Evolutionary conservation across 2,329 filamentous ascomycete species (phyloP).

Genomic region (Fusarium buxicola): DNA sequence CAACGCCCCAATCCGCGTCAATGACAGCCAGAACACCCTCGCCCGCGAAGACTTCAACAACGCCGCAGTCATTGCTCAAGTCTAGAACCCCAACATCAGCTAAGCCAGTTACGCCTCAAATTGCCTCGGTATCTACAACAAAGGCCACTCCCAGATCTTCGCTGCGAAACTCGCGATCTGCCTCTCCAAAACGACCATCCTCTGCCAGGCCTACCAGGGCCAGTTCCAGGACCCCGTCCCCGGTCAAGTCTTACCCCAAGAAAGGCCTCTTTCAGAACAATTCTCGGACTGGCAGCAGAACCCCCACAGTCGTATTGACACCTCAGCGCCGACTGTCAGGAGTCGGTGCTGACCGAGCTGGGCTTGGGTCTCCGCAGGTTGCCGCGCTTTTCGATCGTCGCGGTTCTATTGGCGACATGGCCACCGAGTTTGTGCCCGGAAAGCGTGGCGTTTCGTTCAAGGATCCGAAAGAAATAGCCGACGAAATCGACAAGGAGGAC

Average conservation of each 20-base stretch:
- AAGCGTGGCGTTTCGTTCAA: constrained; percentile 68
- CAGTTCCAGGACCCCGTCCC: constrained; percentile 41
- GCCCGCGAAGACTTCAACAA: constrained; percentile 38
- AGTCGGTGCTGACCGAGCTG: constrained; percentile 75
- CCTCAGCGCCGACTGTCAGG: constrained; percentile 70
- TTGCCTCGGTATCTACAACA: constrained; percentile 25
- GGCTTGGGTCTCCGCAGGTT: constrained; percentile 80
- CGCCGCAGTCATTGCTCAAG: constrained; percentile 34
- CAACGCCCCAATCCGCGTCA: constrained; percentile 51
- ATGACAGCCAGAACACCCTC: constrained; percentile 43
- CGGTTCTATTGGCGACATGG: constrained; percentile 76
- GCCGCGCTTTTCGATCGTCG: constrained; percentile 77
- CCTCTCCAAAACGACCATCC: constrained; percentile 36
- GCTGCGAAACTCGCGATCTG: constrained; percentile 26
- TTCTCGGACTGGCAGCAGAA: constrained; percentile 64
- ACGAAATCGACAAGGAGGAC: constrained; percentile 72
- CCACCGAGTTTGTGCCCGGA: constrained; percentile 71
- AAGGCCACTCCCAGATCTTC: constrained; percentile 25
- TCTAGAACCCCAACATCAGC: constrained; percentile 42
- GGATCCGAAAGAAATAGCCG: constrained; percentile 71
- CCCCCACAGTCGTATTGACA: constrained; percentile 72
- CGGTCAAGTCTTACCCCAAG: constrained; percentile 43
- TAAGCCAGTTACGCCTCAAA: constrained; percentile 42
- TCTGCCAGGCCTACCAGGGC: constrained; percentile 21
- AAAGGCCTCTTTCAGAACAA: constrained; percentile 65